A percentile compares a stretch with the other conserved stretches of the same genome.
Evolutionary conservation across 306 rosid species (phyloP).

Genomic region (Trichosanthes truncata): DNA sequence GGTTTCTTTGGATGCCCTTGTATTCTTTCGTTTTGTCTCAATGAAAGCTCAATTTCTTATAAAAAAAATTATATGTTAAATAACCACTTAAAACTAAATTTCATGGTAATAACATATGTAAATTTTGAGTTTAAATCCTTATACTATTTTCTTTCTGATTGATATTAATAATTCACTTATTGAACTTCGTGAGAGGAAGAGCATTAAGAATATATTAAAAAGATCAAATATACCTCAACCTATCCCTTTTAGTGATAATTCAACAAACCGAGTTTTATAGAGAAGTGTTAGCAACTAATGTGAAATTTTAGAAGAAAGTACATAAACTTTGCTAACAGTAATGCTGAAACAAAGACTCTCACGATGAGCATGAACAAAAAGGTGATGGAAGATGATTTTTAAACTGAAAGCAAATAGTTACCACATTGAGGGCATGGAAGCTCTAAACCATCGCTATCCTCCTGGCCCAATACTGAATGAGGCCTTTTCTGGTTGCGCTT

Average conservation of each 20-base stretch:
- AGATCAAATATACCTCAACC: background rate
- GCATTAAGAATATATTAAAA: background rate
- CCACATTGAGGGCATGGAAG: conserved; percentile 83
- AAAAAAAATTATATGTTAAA: no score
- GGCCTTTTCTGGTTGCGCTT: conserved; percentile 41
- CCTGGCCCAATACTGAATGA: conserved; percentile 26
- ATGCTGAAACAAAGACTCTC: background rate
- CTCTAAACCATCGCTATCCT: conserved; percentile 27
- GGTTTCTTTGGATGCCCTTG: no score
- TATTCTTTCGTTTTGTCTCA: no score
- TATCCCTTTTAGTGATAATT: background rate
- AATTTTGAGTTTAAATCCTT: no score
- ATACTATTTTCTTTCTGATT: no score
- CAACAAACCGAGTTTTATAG: background rate
- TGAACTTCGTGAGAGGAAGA: background rate
- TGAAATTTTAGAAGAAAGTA: background rate
- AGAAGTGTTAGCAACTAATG: background rate
- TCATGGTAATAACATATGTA: no score
- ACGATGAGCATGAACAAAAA: background rate
- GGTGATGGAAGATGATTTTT: background rate
- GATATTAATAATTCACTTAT: background rate
- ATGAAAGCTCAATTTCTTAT: no score
- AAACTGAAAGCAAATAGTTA: conserved; percentile 19
- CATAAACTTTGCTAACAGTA: background rate
- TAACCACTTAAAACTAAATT: no score